Conservation (phyloP, 1,284 basidiomycete genomes). For the Ustilago sp. region DNA sequence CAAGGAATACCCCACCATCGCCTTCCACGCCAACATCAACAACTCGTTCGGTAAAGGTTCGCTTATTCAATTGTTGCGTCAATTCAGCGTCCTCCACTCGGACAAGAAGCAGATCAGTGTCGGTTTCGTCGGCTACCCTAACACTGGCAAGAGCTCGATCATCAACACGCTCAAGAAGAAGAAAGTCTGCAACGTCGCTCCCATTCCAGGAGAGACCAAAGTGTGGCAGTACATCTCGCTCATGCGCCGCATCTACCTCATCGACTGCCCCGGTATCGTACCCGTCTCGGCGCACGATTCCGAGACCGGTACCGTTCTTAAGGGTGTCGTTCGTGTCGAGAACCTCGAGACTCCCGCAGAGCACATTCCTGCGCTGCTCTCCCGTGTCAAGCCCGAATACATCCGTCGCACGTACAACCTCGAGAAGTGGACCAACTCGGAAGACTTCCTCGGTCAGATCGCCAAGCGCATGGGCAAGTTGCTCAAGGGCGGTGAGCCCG, state of each 20-base stretch:
- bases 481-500: slow-evolving; percentile 93
- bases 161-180: slow-evolving; percentile 99
- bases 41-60: slow-evolving; percentile 99
- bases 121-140: slow-evolving; percentile 97
- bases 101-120: slow-evolving; percentile 99
- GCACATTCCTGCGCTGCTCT: slow-evolving; percentile 88
- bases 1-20: slow-evolving; percentile 92
- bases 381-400: slow-evolving; percentile 91
- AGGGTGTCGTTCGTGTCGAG: slow-evolving; percentile 96
- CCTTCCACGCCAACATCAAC: slow-evolving; percentile 98
- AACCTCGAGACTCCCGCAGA: slow-evolving; percentile 93
- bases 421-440: slow-evolving; percentile 73
- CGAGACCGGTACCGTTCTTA: slow-evolving; percentile 91
- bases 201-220: slow-evolving; percentile 98
- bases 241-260: slow-evolving; percentile 95
- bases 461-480: slow-evolving; percentile 92
- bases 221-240: slow-evolving; percentile 99
- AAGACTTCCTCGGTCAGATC: slow-evolving; percentile 84
- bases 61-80: slow-evolving; percentile 93
- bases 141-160: slow-evolving; percentile 96
- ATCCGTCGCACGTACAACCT: slow-evolving; percentile 85
- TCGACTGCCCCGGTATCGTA: slow-evolving; percentile 98
- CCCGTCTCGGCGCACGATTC: slow-evolving; percentile 90
- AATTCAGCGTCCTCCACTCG: slow-evolving; percentile 95
- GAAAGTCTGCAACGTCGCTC: slow-evolving; percentile 96